Evolutionary conservation across 257 asterid species (phyloP), one percentile per base, ranked within the genome.

Genomic region (Primulina tabacum): DNA sequence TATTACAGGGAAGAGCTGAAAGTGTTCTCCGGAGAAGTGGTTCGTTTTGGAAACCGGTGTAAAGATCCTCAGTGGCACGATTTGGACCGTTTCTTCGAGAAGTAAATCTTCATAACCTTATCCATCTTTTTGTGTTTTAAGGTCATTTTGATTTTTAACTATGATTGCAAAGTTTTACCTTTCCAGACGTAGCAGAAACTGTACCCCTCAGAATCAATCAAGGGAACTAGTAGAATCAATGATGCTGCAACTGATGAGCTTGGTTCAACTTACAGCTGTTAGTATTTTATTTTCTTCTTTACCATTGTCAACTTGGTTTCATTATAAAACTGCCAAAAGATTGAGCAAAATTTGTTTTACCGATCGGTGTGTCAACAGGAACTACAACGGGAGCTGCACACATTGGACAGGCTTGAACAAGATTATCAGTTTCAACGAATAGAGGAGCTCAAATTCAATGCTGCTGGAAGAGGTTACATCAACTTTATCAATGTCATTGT

Each of bases 1-100:
- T 10, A 10, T 38, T 10, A 50, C 78, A 90, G 97, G 82, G 92
- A 90, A 71, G 97, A 90, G 85, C 84, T 90, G 73, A 83, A 83
- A 71, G 72, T 88, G 70, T 88, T 90, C 64, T 64, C 89, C 0
- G 92, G 89, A 77, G 97, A 90, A 84, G 87, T 90, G 16, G 82
- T 88, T 61, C 91, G 97, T 43, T 90, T 90, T 74, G 97, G 97
- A 52, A 86, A 88, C 77, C 86, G 87, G 29, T 88, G 97, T 83
- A 90, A 86, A 81, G 95, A 88, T 79, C 79, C 95, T 78, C 97
- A 90, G 79, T 90, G 95, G 97, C 97, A 90, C 76, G 77, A 88
- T 79, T 82, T 90, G 87, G 90, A 86, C 78, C 89, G 88, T 34
- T 90, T 77, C 79, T 88, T 90, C 69, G 91, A 85, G 79, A 90